Conservation (phyloP, 2,329 filamentous ascomycete species). For the Talaromyces verruculosus region DNA sequence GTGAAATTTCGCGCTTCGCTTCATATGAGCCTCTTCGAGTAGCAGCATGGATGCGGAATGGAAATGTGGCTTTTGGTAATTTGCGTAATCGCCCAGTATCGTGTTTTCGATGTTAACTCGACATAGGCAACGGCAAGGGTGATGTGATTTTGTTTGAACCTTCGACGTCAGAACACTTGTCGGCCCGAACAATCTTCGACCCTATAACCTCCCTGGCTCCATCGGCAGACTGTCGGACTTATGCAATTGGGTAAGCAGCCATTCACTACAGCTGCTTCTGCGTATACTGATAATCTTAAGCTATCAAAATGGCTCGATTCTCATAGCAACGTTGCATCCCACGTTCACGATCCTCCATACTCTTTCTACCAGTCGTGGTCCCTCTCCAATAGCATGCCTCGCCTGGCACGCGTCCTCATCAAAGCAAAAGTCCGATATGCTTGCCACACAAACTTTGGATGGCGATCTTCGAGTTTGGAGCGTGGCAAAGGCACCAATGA, state of each 20-base stretch:
- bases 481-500: slow-evolving; percentile 74
- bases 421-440: slow-evolving; percentile 95
- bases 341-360: slow-evolving; percentile 94
- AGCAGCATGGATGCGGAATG: slow-evolving; percentile 94
- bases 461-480: slow-evolving; percentile 96
- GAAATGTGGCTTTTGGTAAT: slow-evolving; percentile 91
- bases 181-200: slow-evolving; percentile 87
- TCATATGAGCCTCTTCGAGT: slow-evolving; percentile 84
- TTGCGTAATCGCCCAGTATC: slow-evolving; percentile 9
- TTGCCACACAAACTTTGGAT: slow-evolving; percentile 87
- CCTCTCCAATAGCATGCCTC: slow-evolving; percentile 82
- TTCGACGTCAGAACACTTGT: slow-evolving; percentile 87
- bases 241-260: slow-evolving; percentile 79
- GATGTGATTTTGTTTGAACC: slow-evolving; percentile 95
- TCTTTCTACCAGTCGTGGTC: slow-evolving; percentile 76
- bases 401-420: slow-evolving; percentile 96
- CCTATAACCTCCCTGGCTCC: slow-evolving; percentile 92
- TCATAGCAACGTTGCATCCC: slow-evolving; percentile 85
- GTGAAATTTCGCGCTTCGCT: slow-evolving; percentile 86
- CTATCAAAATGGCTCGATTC: slow-evolving; percentile 90
- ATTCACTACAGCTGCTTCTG: neutral
- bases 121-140: slow-evolving; percentile 83
- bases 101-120: slow-evolving; percentile 18
- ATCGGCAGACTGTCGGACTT: slow-evolving; percentile 84
- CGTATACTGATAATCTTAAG: slow-evolving; percentile 49